These are phyloP conservation scores for Phialocephala sp. DNA, from an alignment of 2,329 filamentous ascomycete genomes.

Conservation along the genomic window DNA sequence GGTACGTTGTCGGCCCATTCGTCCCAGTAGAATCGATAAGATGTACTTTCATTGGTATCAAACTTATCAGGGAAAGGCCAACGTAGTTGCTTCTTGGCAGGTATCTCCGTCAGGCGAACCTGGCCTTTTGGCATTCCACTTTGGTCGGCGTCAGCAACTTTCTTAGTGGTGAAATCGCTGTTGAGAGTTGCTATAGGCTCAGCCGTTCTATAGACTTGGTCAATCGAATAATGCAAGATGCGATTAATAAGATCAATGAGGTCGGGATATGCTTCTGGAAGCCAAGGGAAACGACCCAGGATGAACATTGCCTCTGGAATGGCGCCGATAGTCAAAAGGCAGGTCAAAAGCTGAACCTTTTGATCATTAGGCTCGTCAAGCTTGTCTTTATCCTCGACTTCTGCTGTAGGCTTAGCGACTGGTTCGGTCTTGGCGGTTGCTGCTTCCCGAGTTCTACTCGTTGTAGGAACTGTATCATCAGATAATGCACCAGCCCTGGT, in stretches of 20 bases:
- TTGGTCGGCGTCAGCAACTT: constrained; percentile 65
- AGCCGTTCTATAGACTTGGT: constrained; percentile 67
- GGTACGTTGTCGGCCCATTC: constrained; percentile 96
- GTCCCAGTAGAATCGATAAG: constrained; percentile 94
- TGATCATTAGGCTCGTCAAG: constrained; percentile 81
- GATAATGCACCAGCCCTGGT: constrained; percentile 84
- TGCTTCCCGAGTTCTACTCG: constrained; percentile 51
- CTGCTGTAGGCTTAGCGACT: constrained; percentile 51
- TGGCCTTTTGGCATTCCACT: constrained; percentile 71
- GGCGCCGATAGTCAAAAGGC: constrained; percentile 87
- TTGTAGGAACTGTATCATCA: constrained; percentile 72
- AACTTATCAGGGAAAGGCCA: constrained; percentile 85
- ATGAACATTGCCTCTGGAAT: constrained; percentile 93
- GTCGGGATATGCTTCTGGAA: constrained; percentile 83
- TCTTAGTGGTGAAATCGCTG: constrained; percentile 52
- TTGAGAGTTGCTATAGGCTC: constrained; percentile 36
- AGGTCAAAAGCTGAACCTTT: constrained; percentile 83
- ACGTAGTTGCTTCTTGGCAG: constrained; percentile 70
- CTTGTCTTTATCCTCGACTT: constrained; percentile 54
- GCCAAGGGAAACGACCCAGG: constrained; percentile 89
- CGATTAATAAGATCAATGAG: constrained; percentile 83
- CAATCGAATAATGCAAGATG: constrained; percentile 80
- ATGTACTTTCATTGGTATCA: constrained; percentile 75
- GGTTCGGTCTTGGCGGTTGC: constrained; percentile 59
- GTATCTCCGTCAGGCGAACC: constrained; percentile 64